phyloP scores from a whole-genome alignment of 148 eudicot species.

The Rhododendron vialii region DNA sequence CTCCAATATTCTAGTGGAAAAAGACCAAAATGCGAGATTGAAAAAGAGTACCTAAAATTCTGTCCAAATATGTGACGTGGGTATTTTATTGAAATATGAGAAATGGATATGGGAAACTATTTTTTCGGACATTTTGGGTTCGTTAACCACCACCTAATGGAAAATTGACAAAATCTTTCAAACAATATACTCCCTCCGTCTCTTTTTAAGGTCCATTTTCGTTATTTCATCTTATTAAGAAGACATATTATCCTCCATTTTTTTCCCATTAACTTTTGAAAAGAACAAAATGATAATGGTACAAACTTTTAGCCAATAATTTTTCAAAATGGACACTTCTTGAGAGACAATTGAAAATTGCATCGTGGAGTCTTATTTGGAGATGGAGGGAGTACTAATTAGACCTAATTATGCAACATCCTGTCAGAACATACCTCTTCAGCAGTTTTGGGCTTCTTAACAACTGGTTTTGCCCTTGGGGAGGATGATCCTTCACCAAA shows the following conservation, averaged over 20 bases:
- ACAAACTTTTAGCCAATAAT: too few relatives aligned
- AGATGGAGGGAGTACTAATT: too few relatives aligned
- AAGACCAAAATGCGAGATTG: background rate
- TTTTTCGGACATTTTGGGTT: background rate
- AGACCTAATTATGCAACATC: background rate
- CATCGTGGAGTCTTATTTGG: too few relatives aligned
- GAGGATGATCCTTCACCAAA: conserved; percentile 55
- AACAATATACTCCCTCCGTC: too few relatives aligned
- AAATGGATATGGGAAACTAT: background rate
- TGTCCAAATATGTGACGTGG: background rate
- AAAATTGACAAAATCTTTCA: background rate
- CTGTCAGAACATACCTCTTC: conserved; percentile 39
- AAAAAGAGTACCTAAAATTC: background rate
- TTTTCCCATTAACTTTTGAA: too few relatives aligned
- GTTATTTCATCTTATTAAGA: too few relatives aligned
- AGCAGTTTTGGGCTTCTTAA: conserved; percentile 41
- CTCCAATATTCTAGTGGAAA: background rate
- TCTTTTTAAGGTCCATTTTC: too few relatives aligned
- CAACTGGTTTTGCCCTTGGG: conserved; percentile 27
- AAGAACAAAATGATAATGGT: too few relatives aligned
- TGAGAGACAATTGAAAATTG: too few relatives aligned
- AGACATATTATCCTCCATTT: too few relatives aligned
- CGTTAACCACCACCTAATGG: background rate
- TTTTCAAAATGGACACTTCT: too few relatives aligned
- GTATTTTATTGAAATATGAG: background rate